Conservation (phyloP, 441 rosid genomes). For the Manihot esculenta region DNA sequence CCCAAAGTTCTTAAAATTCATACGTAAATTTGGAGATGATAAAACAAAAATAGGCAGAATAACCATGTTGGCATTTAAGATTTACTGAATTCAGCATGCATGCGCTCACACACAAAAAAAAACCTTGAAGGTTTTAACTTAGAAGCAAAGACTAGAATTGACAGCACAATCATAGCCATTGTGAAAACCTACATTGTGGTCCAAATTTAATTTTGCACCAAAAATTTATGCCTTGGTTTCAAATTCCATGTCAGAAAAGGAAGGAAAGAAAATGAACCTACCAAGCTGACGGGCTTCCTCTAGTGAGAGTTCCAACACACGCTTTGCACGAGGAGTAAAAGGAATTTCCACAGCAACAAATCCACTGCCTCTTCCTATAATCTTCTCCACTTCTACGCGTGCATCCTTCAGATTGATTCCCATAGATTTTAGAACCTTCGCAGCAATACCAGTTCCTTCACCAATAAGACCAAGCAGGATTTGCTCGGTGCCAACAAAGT, state of each 20-base stretch:
- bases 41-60: neutral
- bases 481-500: conserved; percentile 98
- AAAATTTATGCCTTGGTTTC: neutral
- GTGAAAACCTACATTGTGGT: neutral
- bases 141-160: neutral
- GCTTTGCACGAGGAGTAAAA: conserved; percentile 98
- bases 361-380: conserved; percentile 97
- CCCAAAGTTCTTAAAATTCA: neutral
- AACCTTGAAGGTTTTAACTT: neutral
- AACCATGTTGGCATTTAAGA: neutral
- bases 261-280: conserved; percentile 25
- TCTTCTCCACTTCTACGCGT: conserved; percentile 94
- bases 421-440: conserved; percentile 96
- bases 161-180: neutral
- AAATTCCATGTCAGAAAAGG: neutral
- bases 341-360: conserved; percentile 97
- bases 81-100: neutral
- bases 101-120: neutral
- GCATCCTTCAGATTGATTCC: conserved; percentile 97
- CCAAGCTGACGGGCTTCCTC: conserved; percentile 98
- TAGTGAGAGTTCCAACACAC: conserved; percentile 82
- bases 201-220: neutral
- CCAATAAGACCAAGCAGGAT: conserved; percentile 91
- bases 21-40: neutral
- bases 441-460: conserved; percentile 99